A percentile compares a stretch with the other conserved stretches of the same genome.
These are phyloP conservation scores for Cladosporium halotolerans DNA, from an alignment of 2,329 filamentous ascomycete species.

Conservation along the genomic window DNA sequence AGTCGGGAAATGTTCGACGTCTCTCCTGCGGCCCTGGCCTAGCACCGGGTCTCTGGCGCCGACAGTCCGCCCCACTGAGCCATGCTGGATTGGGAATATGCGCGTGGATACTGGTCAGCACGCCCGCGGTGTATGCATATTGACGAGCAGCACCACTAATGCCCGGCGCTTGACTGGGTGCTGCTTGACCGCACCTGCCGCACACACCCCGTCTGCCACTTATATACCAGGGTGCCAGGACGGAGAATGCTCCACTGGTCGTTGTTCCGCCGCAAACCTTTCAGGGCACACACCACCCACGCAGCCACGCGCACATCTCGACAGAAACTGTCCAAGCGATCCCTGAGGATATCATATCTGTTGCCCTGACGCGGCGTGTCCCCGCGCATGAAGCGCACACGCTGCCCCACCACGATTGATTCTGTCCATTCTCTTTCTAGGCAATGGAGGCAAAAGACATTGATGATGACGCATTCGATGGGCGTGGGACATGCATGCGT, in stretches of 20 bases:
- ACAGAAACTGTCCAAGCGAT: background rate
- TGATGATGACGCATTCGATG: background rate
- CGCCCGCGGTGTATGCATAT: background rate
- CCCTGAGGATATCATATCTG: background rate
- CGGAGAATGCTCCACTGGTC: no score
- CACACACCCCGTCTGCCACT: no score
- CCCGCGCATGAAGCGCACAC: background rate
- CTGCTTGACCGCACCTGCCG: no score
- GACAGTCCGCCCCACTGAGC: background rate
- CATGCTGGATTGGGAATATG: background rate
- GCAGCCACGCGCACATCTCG: background rate
- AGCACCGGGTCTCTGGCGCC: background rate
- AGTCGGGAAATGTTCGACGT: background rate
- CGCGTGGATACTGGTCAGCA: background rate
- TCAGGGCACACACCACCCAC: no score
- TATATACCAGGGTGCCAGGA: no score
- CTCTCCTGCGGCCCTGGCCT: background rate
- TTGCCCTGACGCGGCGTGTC: background rate
- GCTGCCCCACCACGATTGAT: background rate
- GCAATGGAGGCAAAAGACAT: background rate
- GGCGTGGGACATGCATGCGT: conserved; percentile 6
- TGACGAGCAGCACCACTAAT: background rate
- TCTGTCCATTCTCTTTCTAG: background rate
- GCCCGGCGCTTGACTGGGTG: background rate
- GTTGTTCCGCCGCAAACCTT: no score